Conservation (phyloP, 805 yeast genomes). For the Jamesozyma rosinii region DNA sequence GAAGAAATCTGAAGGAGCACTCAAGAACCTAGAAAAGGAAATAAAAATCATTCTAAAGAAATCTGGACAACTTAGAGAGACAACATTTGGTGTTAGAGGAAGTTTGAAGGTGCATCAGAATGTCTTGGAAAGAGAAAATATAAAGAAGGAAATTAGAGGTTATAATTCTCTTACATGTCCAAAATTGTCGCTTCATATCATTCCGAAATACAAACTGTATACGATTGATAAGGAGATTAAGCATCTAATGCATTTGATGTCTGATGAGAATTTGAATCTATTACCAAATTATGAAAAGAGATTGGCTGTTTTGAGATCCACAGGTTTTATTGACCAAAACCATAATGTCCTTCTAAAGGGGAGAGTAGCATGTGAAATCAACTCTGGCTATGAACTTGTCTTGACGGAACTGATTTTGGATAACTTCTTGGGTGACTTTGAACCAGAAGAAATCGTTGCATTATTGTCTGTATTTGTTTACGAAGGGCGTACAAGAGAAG, state of each 20-base stretch:
- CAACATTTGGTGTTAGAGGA: constrained; percentile 21
- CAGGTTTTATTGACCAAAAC: constrained; percentile 70
- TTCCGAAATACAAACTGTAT: constrained; percentile 39
- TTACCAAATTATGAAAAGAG: constrained; percentile 92
- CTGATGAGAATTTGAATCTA: constrained; percentile 81
- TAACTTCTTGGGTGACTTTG: constrained; percentile 85
- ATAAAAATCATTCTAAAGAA: constrained; percentile 16
- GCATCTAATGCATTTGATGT: constrained; percentile 49
- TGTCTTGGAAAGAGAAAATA: constrained; percentile 22
- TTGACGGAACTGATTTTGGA: constrained; percentile 84
- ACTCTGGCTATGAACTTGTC: constrained; percentile 83
- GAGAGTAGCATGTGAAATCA: constrained; percentile 85
- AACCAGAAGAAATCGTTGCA: constrained; percentile 96
- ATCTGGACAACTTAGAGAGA: constrained; percentile 20
- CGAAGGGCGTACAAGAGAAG: constrained; percentile 63
- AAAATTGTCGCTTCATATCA: constrained; percentile 38
- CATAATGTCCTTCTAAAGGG: constrained; percentile 74
- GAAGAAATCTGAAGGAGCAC: constrained; percentile 22
- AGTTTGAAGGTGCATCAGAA: constrained; percentile 27
- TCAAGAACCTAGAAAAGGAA: constrained; percentile 18
- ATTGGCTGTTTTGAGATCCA: constrained; percentile 60
- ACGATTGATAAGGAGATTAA: constrained; percentile 43
- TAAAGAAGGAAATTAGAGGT: constrained; percentile 13
- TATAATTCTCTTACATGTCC: constrained; percentile 31
- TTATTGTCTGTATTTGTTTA: constrained; percentile 84